These are phyloP conservation scores for Sporothrix luriei DNA, from an alignment of 2,329 filamentous ascomycete genomes.

Conservation along the genomic window DNA sequence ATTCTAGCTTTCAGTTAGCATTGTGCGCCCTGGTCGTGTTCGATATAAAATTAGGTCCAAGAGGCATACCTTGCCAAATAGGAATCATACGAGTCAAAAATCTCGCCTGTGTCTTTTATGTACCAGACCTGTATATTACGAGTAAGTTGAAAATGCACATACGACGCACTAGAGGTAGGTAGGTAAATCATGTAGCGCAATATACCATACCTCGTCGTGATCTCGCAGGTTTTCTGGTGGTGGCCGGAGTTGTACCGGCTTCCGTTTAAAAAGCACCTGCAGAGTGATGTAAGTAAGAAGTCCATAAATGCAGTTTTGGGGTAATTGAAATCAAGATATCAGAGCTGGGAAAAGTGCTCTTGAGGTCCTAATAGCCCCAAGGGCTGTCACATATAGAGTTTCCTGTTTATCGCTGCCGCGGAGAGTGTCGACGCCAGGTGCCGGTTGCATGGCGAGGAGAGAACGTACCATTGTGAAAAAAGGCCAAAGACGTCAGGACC, in stretches of 20 bases:
- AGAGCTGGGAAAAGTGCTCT: background rate
- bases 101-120: slow-evolving; percentile 84
- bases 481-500: background rate
- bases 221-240: slow-evolving; percentile 68
- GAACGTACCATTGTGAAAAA: slow-evolving; percentile 10
- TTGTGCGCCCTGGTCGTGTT: background rate
- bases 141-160: slow-evolving; percentile 12
- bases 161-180: slow-evolving; percentile 27
- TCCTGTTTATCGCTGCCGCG: too few relatives aligned
- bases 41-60: background rate
- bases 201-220: slow-evolving; percentile 72
- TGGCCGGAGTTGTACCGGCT: slow-evolving; percentile 82
- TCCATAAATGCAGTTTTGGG: background rate
- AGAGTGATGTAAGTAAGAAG: background rate
- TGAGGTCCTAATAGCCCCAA: background rate
- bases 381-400: background rate
- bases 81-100: slow-evolving; percentile 85
- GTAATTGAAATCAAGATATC: background rate
- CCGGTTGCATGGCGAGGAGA: background rate
- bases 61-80: slow-evolving; percentile 76
- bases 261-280: slow-evolving; percentile 93
- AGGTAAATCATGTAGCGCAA: too few relatives aligned
- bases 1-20: slow-evolving; percentile 60
- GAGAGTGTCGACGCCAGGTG: too few relatives aligned
- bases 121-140: slow-evolving; percentile 73